Percentiles rank a stretch among this genome's conserved stretches.
These are phyloP conservation scores for Lepraria neglecta DNA, from an alignment of 495 filamentous ascomycete genomes.

Conservation along the genomic window DNA sequence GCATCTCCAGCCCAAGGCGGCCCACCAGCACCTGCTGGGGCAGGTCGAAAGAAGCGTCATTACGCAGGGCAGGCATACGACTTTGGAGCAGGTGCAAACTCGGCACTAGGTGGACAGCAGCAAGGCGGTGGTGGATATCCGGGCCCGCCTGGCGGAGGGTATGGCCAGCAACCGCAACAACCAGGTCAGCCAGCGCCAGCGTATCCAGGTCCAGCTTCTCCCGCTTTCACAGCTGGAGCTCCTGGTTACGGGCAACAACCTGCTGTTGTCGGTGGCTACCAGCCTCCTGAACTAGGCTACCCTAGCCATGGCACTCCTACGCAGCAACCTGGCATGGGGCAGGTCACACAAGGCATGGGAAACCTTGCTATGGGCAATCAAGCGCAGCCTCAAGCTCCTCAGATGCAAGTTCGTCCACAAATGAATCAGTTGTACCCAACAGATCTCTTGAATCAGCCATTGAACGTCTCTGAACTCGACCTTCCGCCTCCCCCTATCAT, in stretches of 20 bases:
- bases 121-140: conserved; percentile 46
- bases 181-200: conserved; percentile 49
- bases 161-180: conserved; percentile 41
- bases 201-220: conserved; percentile 43
- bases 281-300: conserved; percentile 62
- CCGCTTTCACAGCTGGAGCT: conserved; percentile 31
- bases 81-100: conserved; percentile 84
- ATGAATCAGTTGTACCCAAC: conserved; percentile 89
- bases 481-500: conserved; percentile 87
- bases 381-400: conserved; percentile 42
- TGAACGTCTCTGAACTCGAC: conserved; percentile 88
- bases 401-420: conserved; percentile 44
- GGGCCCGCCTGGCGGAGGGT: conserved; percentile 36
- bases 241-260: conserved; percentile 28
- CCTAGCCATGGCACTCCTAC: conserved; percentile 44
- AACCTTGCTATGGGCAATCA: conserved; percentile 68
- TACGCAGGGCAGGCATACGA: conserved; percentile 95
- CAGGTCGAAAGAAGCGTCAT: conserved; percentile 75
- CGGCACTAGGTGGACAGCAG: conserved; percentile 55
- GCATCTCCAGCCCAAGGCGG: conserved; percentile 35
- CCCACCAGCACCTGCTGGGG: conserved; percentile 37
- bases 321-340: conserved; percentile 54
- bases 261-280: conserved; percentile 50
- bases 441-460: conserved; percentile 83
- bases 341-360: conserved; percentile 76